Percentiles rank a stretch among this genome's conserved stretches.
Conservation (phyloP, 2,329 filamentous ascomycete species). For the Fusarium albidum region DNA sequence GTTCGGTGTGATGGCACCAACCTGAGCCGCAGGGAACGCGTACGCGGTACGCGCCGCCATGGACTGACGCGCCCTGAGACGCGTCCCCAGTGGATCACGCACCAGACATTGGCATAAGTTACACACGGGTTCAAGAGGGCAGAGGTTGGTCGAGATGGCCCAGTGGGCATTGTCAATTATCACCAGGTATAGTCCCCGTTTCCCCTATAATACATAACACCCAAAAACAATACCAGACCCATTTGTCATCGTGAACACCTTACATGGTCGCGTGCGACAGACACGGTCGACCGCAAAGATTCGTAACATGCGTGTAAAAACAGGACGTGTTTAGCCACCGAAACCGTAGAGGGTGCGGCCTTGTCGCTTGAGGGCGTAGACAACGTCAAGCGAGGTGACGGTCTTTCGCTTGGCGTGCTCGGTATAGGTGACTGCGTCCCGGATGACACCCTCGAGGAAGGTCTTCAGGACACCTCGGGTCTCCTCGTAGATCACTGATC, state of each 20-base stretch:
- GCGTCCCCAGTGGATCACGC: too few species aligned
- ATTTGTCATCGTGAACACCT: conserved; percentile 54
- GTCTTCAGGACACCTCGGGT: conserved; percentile 80
- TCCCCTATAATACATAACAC: conserved; percentile 57
- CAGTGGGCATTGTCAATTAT: conserved; percentile 43
- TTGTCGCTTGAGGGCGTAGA: conserved; percentile 74
- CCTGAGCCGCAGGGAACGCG: too few species aligned
- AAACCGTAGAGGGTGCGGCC: conserved; percentile 86
- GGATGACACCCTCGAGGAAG: conserved; percentile 80
- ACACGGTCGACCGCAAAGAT: conserved; percentile 37
- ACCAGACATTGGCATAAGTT: background rate
- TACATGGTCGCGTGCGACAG: conserved; percentile 34
- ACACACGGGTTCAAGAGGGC: background rate
- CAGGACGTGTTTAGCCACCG: conserved; percentile 71
- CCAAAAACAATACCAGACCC: conserved; percentile 53
- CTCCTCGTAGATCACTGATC: conserved; percentile 80
- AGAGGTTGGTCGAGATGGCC: conserved; percentile 37
- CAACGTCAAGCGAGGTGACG: conserved; percentile 74
- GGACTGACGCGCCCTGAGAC: too few species aligned
- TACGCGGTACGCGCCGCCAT: too few species aligned
- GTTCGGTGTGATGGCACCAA: too few species aligned
- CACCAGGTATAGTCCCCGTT: conserved; percentile 47
- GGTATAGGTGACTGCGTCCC: conserved; percentile 80
- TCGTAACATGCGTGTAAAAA: conserved; percentile 48
- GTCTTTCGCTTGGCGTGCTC: conserved; percentile 86